Conservation (phyloP, 768 basidiomycete species). For the Rhizopogon salebrosus region DNA sequence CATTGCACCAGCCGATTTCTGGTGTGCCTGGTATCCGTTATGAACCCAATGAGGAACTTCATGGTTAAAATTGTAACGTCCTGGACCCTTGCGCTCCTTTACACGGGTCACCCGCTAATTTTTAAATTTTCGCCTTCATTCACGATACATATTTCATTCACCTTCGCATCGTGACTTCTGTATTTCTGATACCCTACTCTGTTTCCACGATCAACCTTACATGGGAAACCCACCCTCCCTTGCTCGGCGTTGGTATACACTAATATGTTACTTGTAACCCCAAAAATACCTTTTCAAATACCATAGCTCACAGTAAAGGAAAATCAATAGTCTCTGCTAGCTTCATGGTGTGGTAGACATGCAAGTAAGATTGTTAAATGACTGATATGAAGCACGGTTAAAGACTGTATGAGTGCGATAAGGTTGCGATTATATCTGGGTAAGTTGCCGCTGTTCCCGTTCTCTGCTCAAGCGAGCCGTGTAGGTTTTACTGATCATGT, state of each 20-base stretch:
- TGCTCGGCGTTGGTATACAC: not conserved
- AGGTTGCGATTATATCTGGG: not conserved
- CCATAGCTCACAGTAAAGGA: not conserved
- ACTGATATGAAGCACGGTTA: not conserved
- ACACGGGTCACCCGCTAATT: slow-evolving; percentile 4
- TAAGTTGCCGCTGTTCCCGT: slow-evolving; percentile 21
- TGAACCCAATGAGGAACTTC: slow-evolving; percentile 7
- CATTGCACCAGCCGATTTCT: slow-evolving; percentile 8
- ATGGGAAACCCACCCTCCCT: not conserved
- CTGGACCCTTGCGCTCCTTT: not conserved
- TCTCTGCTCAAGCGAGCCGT: slow-evolving; percentile 52
- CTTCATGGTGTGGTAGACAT: not conserved
- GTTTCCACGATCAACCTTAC: not conserved
- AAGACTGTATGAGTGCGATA: not conserved
- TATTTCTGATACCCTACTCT: not conserved
- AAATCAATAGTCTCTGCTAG: not conserved
- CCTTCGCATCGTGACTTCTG: not conserved
- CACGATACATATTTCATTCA: slow-evolving; percentile 14
- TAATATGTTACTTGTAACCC: not conserved
- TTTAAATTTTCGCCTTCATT: slow-evolving; percentile 9
- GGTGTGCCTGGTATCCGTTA: slow-evolving; percentile 14
- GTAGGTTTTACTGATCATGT: slow-evolving; percentile 71
- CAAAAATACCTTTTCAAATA: not conserved
- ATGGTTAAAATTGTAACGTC: slow-evolving; percentile 4
- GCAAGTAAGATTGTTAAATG: not conserved